Conservation (phyloP, 1,284 basidiomycete genomes). For the Puccinia novopanici region DNA sequence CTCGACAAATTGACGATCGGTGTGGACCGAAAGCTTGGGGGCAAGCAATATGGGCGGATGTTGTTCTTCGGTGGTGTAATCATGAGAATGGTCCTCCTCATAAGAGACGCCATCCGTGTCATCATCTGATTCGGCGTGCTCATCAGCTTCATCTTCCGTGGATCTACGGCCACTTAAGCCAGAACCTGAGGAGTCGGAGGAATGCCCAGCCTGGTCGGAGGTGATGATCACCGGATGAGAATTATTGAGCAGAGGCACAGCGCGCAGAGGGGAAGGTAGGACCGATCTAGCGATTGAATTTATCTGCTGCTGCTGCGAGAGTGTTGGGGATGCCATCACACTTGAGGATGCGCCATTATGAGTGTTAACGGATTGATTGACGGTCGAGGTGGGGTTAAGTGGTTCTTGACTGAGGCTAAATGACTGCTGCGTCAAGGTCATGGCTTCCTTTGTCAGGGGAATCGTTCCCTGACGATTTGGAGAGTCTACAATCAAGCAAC, state of each 20-base stretch:
- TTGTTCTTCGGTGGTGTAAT: neutral
- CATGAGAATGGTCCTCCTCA: neutral
- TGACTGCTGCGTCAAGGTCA: too few species aligned
- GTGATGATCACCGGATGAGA: neutral
- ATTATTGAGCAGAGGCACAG: neutral
- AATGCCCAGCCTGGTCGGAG: neutral
- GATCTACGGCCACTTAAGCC: neutral
- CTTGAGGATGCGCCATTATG: neutral
- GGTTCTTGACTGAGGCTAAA: too few species aligned
- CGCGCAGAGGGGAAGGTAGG: neutral
- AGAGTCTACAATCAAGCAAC: too few species aligned
- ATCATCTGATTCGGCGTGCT: constrained; percentile 13
- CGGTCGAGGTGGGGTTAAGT: too few species aligned
- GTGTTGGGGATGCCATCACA: neutral
- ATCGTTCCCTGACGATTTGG: too few species aligned
- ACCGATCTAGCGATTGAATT: neutral
- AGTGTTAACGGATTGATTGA: too few species aligned
- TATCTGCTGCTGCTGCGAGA: too few species aligned
- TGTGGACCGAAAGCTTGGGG: neutral
- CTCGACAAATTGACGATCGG: neutral
- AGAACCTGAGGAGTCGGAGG: neutral
- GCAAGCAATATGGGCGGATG: neutral
- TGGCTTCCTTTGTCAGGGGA: too few species aligned
- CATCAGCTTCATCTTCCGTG: neutral
- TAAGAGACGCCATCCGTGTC: constrained; percentile 9